Base-by-base conservation (phyloP, 257 asterid species). In the Euphrasia confusa region DNA sequence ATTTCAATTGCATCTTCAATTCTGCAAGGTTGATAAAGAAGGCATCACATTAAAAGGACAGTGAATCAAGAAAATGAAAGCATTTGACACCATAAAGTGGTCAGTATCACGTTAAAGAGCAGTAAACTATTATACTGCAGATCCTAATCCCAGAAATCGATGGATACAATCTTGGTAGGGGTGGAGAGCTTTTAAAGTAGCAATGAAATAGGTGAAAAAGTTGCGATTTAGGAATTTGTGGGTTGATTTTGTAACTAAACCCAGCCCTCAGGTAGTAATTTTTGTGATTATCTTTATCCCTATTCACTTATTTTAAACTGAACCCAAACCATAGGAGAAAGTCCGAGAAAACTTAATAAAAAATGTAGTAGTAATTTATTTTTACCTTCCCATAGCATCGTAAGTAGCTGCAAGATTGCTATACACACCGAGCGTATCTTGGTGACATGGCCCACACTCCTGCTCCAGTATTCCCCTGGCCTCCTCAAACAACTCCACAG, bases 371-470 rank as follows among this genome's bases (percentile, higher is more conserved):
- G 50, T 50, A 10, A 47, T 24, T 30, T 59, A n/a, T 28, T 39
- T 62, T 83, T 93, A 93, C 99, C 99, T 93, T 79, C 99, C 99
- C 87, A 89, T 75, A 30, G 96, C 99, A 74, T 93, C 99, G 71
- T 93, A 93, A 66, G 97, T 89, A 59, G 99, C 99, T 11, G 99
- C 97, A 32, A 93, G 96, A 70, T 93, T 93, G 81, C 96, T 87
- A 70, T 93, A 93, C 24, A 93, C 95, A 50, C 99, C 97, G 15
- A 93, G 97, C 7, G 99, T 83, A 69, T 93, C 99, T 75, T 89
- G 99, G 72, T 93, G 97, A 50, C 88, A 82, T 2, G 97, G 94
- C 39, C 99, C 95, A 57, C 90, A 81, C 78, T 92, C 97, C 74
- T 73, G 89, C 71, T 93, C 97, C 66, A 89, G 82, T 70, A 89